Evolutionary conservation across 1,284 basidiomycete species (phyloP).

Genomic region (Boletus sp.): DNA sequence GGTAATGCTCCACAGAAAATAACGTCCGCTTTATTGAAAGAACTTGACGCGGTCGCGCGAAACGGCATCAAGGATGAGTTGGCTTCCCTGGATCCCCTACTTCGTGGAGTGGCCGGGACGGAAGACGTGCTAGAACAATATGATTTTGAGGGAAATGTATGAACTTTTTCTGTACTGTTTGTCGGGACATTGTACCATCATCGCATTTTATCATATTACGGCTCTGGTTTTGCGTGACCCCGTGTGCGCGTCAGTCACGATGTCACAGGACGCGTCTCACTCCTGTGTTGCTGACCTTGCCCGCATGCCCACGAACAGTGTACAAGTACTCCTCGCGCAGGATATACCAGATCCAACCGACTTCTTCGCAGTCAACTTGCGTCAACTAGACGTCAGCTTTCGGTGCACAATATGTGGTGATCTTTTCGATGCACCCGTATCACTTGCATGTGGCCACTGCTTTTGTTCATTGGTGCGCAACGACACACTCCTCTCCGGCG

Average conservation of each 20-base stretch:
- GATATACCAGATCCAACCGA: slow-evolving; percentile 65
- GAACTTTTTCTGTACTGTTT: slow-evolving; percentile 14
- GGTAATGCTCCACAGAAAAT: slow-evolving; percentile 59
- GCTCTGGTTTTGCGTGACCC: slow-evolving; percentile 15
- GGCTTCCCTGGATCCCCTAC: slow-evolving; percentile 69
- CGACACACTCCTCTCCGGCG: background rate
- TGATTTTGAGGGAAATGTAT: slow-evolving; percentile 50
- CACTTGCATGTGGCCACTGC: slow-evolving; percentile 66
- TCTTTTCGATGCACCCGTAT: slow-evolving; percentile 65
- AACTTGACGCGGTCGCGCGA: slow-evolving; percentile 76
- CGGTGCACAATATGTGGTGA: slow-evolving; percentile 72
- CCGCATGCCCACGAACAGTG: slow-evolving; percentile 29
- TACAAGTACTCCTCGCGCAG: slow-evolving; percentile 29
- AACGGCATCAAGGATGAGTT: slow-evolving; percentile 78
- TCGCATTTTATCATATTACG: slow-evolving; percentile 15
- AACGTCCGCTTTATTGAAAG: slow-evolving; percentile 68
- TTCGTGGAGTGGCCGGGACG: slow-evolving; percentile 51
- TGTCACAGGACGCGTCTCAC: slow-evolving; percentile 22
- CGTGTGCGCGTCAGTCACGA: slow-evolving; percentile 30
- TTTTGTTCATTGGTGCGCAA: slow-evolving; percentile 69
- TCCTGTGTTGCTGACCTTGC: too few species aligned
- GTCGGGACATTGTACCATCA: slow-evolving; percentile 27
- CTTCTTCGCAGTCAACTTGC: slow-evolving; percentile 59
- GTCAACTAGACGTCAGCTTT: slow-evolving; percentile 56
- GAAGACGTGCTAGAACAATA: slow-evolving; percentile 40